These are phyloP conservation scores for Nadsonia commutata DNA, from an alignment of 1,139 yeast genomes.

Conservation along the genomic window DNA sequence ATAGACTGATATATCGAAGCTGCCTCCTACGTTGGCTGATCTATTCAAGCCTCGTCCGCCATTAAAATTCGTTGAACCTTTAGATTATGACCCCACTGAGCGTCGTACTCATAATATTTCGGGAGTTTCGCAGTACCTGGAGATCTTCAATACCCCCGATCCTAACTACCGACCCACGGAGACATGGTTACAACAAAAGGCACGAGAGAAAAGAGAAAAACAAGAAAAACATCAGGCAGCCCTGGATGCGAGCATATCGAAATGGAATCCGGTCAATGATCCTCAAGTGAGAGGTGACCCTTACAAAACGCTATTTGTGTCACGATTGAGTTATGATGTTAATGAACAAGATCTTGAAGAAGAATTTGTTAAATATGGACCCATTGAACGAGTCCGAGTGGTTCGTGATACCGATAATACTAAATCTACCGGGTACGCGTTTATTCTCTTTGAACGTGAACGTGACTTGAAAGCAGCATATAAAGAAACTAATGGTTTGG, in stretches of 20 bases:
- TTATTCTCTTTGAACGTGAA: slow-evolving; percentile 53
- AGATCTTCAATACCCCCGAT: slow-evolving; percentile 24
- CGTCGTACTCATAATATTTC: slow-evolving; percentile 38
- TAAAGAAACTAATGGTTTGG: slow-evolving; percentile 41
- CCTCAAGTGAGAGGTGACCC: slow-evolving; percentile 61
- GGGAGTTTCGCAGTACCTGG: slow-evolving; percentile 35
- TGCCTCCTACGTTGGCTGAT: slow-evolving; percentile 49
- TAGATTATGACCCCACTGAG: slow-evolving; percentile 38
- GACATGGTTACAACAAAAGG: slow-evolving; percentile 24
- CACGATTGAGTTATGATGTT: slow-evolving; percentile 50
- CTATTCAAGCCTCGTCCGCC: slow-evolving; percentile 64
- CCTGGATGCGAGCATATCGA: slow-evolving; percentile 23
- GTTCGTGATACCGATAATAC: slow-evolving; percentile 42
- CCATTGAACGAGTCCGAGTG: slow-evolving; percentile 50
- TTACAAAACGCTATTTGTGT: slow-evolving; percentile 60
- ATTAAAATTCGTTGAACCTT: slow-evolving; percentile 36
- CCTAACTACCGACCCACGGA: slow-evolving; percentile 22
- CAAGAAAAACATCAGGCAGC: slow-evolving; percentile 19
- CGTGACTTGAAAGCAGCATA: slow-evolving; percentile 44
- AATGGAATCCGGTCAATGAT: slow-evolving; percentile 47
- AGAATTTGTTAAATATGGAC: slow-evolving; percentile 52
- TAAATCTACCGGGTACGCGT: slow-evolving; percentile 72
- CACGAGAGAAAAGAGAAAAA: slow-evolving; percentile 22
- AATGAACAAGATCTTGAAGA: slow-evolving; percentile 57
- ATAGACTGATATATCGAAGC: slow-evolving; percentile 32